Percentiles rank a stretch among this genome's conserved stretches.
These are phyloP conservation scores for Diophrys appendiculata DNA, from an alignment of 73 alveolate genomes.

Conservation along the genomic window DNA sequence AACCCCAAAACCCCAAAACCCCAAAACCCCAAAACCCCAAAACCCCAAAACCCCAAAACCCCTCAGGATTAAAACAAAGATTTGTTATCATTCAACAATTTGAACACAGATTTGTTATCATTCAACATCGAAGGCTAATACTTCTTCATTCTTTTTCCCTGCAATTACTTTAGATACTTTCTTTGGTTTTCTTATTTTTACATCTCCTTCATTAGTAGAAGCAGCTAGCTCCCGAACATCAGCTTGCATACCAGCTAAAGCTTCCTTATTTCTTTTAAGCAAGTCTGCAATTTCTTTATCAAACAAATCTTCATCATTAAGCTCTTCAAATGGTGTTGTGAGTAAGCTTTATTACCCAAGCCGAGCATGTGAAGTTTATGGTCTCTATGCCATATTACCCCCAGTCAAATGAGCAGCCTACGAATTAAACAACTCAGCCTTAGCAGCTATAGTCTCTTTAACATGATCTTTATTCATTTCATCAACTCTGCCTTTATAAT, in stretches of 20 bases:
- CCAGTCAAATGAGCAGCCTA: neutral
- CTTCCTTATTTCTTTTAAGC: constrained; percentile 38
- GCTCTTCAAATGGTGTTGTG: too few species aligned
- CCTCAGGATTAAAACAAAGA: too few species aligned
- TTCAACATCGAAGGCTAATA: too few species aligned
- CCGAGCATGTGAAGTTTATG: constrained; percentile 53
- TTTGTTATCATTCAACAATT: too few species aligned
- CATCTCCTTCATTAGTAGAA: neutral
- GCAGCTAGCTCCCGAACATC: neutral
- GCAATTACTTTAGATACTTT: too few species aligned
- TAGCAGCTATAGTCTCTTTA: neutral
- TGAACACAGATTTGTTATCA: too few species aligned
- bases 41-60: too few species aligned
- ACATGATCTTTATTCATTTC: constrained; percentile 8
- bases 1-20: constrained; percentile 15
- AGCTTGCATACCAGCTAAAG: constrained; percentile 67
- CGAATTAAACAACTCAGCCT: neutral
- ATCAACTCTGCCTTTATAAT: constrained; percentile 16
- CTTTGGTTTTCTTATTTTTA: neutral
- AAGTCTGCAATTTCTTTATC: constrained; percentile 42
- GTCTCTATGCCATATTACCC: constrained; percentile 9
- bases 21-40: constrained; percentile 29
- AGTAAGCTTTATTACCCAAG: constrained; percentile 14
- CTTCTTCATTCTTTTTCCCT: too few species aligned
- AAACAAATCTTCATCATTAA: constrained; percentile 12